A percentile compares a stretch with the other conserved stretches of the same genome.
phyloP scores from a whole-genome alignment of 805 yeast genomes.

The Candida dendrica region DNA sequence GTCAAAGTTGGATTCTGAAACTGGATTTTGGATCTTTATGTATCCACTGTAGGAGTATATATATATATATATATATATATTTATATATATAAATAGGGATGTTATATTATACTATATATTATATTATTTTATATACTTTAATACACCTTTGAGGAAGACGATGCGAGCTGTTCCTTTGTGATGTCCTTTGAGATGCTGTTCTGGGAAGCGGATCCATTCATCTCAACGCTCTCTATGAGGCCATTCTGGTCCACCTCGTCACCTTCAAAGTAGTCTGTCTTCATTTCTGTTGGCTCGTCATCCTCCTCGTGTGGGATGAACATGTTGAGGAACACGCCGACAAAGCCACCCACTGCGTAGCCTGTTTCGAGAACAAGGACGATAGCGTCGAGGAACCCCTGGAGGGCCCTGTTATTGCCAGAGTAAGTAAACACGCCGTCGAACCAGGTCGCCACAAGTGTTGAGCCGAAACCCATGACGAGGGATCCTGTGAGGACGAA shows the following conservation, averaged over 20 bases:
- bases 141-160: neutral
- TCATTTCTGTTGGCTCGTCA: slow-evolving; percentile 25
- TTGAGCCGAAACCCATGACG: slow-evolving; percentile 62
- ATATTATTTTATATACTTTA: too few relatives aligned
- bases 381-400: slow-evolving; percentile 62
- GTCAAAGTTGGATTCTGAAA: too few relatives aligned
- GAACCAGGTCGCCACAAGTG: slow-evolving; percentile 62
- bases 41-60: too few relatives aligned
- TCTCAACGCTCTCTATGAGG: neutral
- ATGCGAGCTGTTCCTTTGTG: neutral
- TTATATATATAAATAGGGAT: too few relatives aligned
- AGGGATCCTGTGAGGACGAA: slow-evolving; percentile 59
- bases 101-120: too few relatives aligned
- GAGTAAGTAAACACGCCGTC: slow-evolving; percentile 53
- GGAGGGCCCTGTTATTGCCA: slow-evolving; percentile 46
- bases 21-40: too few relatives aligned
- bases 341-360: slow-evolving; percentile 61
- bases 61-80: too few relatives aligned
- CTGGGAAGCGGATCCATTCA: neutral
- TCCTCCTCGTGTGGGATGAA: slow-evolving; percentile 52
- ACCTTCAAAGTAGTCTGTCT: slow-evolving; percentile 12
- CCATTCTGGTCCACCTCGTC: slow-evolving; percentile 7
- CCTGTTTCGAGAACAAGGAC: slow-evolving; percentile 66
- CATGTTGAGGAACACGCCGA: slow-evolving; percentile 55
- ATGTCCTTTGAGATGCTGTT: neutral